Evolutionary conservation across 371 early-diverging fungal species (phyloP), one percentile per base, ranked within the genome.

Genomic region (Mortierella sp.): DNA sequence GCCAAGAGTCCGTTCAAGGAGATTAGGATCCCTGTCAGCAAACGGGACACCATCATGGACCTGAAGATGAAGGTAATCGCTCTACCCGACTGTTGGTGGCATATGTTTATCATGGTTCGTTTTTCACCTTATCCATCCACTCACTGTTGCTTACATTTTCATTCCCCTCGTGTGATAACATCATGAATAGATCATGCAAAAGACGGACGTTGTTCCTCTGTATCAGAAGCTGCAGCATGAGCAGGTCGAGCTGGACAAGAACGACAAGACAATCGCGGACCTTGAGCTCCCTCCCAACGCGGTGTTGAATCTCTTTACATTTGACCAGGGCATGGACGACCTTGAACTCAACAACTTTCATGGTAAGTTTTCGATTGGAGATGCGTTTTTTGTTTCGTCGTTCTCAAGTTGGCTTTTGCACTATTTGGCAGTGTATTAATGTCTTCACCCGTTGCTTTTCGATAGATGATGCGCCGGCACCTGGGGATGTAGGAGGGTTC

Each of bases 171-270:
- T 0, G n/a, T n/a, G n/a, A n/a, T n/a, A n/a, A 26, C n/a, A 40
- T 29, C 4, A 1, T 24, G 0, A 19, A 37, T 37, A 83, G 84
- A 83, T 83, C 26, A 83, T 79, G 79, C 53, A 79, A 64, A 73
- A 76, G 73, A 76, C 76, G 11, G 39, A 69, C 5, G 70, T 79
- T 70, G 74, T 83, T 26, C 84, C 84, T n/a, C 53, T 83, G 10
- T 83, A 76, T 50, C 84, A 83, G 45, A 78, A 68, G 43, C 76
- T 83, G 43, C 8, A 76, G 4, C 43, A 68, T 31, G 71, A 55
- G 10, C 37, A 70, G 26, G n/a, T 24, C 8, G 84, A 83, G 43
- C 58, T 83, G 14, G 84, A 79, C 31, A 68, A 73, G 16, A 79
- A 83, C 40, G 73, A 76, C 19, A 52, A 4, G 26, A 83, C 84